Percentiles rank a stretch among this genome's conserved stretches.
Evolutionary conservation across 139 green algal genomes (phyloP).

Genomic region (Tetradesmus obliquus): DNA sequence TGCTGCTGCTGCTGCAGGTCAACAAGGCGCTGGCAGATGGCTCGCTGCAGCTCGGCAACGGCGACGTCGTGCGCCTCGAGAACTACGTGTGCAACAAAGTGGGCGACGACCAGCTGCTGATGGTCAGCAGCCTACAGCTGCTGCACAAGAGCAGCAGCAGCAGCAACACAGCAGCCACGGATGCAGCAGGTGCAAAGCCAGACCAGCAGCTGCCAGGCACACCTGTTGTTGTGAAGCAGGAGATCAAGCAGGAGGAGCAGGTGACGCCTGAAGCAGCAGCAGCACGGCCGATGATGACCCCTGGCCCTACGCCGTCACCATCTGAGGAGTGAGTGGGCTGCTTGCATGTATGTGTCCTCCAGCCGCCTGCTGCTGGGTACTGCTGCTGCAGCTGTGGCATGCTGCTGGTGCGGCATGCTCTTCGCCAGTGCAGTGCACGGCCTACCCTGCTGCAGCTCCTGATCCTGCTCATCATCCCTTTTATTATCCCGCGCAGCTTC

Average conservation of each 20-base stretch:
- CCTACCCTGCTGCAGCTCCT: no score
- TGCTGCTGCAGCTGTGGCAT: background rate
- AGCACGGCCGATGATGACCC: background rate
- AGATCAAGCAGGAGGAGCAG: background rate
- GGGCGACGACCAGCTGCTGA: constrained; percentile 50
- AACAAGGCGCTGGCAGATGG: constrained; percentile 2
- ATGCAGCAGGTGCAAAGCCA: constrained; percentile 4
- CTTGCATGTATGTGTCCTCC: background rate
- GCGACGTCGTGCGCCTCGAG: constrained; percentile 35
- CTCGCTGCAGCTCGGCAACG: constrained; percentile 26
- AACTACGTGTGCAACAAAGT: constrained; percentile 26
- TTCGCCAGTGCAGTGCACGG: no score
- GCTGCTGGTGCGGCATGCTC: background rate
- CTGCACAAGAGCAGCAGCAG: constrained; percentile 20
- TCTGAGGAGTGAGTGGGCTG: constrained; percentile 52
- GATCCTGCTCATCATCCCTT: no score
- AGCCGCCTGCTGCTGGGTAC: background rate
- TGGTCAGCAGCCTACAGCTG: constrained; percentile 49
- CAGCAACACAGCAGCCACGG: background rate
- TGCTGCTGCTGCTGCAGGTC: background rate
- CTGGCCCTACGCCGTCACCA: constrained; percentile 46
- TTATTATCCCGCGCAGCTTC: no score
- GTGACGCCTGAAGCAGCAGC: background rate
- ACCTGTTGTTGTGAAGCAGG: background rate
- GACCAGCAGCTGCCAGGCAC: constrained; percentile 8